These are phyloP conservation scores for Artemisia argyi DNA, from an alignment of 129 eudicot genomes.

Conservation along the genomic window DNA sequence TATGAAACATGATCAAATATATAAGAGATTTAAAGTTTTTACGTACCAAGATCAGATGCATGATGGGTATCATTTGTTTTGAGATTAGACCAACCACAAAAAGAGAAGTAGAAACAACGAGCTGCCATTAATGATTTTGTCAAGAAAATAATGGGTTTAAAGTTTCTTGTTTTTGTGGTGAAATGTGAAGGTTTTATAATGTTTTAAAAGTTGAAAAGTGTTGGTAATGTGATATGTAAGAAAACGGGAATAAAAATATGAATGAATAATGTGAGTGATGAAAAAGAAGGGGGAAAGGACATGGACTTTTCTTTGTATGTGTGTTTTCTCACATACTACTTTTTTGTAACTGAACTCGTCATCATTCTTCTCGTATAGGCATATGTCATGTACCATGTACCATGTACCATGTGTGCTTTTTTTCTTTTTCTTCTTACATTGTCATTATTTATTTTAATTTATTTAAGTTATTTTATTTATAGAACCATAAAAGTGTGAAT, in stretches of 20 bases:
- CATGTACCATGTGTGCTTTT: conserved; percentile 20
- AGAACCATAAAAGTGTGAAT: too few species aligned
- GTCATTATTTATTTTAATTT: too few species aligned
- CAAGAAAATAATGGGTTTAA: neutral
- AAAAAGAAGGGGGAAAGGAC: conserved; percentile 28
- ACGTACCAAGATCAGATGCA: conserved; percentile 60
- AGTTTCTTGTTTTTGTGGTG: conserved; percentile 16
- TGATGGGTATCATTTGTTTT: conserved; percentile 46
- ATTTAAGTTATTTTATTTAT: too few species aligned
- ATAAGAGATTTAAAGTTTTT: neutral
- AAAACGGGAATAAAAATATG: conserved; percentile 21
- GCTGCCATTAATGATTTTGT: conserved; percentile 47
- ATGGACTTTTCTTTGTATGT: conserved; percentile 18
- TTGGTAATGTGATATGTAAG: conserved; percentile 15
- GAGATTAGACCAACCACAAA: conserved; percentile 54
- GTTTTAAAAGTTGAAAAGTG: conserved; percentile 7
- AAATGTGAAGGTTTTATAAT: conserved; percentile 22
- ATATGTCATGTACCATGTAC: conserved; percentile 25
- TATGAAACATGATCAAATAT: neutral
- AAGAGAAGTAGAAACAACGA: conserved; percentile 60
- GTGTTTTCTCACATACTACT: conserved; percentile 26
- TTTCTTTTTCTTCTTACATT: too few species aligned
- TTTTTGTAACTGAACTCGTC: conserved; percentile 22
- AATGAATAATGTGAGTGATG: conserved; percentile 5
- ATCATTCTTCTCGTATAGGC: conserved; percentile 31